Evolutionary conservation across 176 grass and related monocot species (phyloP).

Genomic region (Puccinellia tenuiflora): DNA sequence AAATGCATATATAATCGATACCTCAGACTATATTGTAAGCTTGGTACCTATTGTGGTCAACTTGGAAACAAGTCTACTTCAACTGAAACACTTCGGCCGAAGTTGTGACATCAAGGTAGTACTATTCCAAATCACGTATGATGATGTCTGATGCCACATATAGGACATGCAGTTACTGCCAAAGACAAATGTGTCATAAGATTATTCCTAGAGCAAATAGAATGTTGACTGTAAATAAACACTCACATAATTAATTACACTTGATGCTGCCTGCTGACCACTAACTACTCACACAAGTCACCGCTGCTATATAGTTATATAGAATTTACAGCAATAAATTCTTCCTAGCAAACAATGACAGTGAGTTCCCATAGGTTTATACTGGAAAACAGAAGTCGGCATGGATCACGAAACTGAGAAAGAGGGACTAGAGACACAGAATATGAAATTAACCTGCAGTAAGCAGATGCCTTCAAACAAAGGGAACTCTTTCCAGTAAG

Average conservation of each 20-base stretch:
- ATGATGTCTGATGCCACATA: not conserved
- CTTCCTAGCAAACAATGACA: not conserved
- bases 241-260: not conserved
- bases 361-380: not conserved
- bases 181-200: too few species aligned
- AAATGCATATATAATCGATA: not conserved
- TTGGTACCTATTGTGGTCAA: not conserved
- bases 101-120: not conserved
- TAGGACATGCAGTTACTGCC: not conserved
- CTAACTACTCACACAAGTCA: not conserved
- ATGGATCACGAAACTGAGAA: not conserved
- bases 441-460: not conserved
- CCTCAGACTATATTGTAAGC: not conserved
- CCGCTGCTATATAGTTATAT: not conserved
- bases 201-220: too few species aligned
- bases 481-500: not conserved
- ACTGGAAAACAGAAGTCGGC: not conserved
- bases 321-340: not conserved
- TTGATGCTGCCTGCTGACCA: not conserved
- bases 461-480: not conserved
- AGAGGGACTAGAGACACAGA: not conserved
- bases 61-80: not conserved
- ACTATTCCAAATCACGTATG: not conserved
- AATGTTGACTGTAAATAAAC: not conserved
- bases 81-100: not conserved